A percentile compares a stretch with the other conserved stretches of the same genome.
These are phyloP conservation scores for Vitis vinifera DNA, from an alignment of 164 flowering plant species.

Conservation along the genomic window ASM3070453v1 NC_081822.1:14225001-14225500, in stretches of 20 bases:
- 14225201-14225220: conserved; percentile 86
- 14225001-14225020: conserved; percentile 77
- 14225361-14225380: conserved; percentile 49
- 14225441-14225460: conserved; percentile 24
- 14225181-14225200: conserved; percentile 82
- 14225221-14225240: conserved; percentile 71
- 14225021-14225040: conserved; percentile 73
- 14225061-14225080: conserved; percentile 66
- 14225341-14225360: conserved; percentile 31
- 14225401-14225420: conserved; percentile 60
- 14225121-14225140: conserved; percentile 50
- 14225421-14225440: conserved; percentile 62
- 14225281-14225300: conserved; percentile 61
- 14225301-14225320: conserved; percentile 36
- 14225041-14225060: conserved; percentile 72
- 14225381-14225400: conserved; percentile 48
- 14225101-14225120: conserved; percentile 51
- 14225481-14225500: neutral
- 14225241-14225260: conserved; percentile 63
- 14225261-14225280: conserved; percentile 64
- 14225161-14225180: conserved; percentile 77
- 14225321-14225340: conserved; percentile 40
- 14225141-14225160: conserved; percentile 91
- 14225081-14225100: conserved; percentile 34
- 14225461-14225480: conserved; percentile 3